Percentiles rank a stretch among this genome's conserved stretches.
phyloP scores from a whole-genome alignment of 805 yeast genomes.

The Torulaspora franciscae region DNA sequence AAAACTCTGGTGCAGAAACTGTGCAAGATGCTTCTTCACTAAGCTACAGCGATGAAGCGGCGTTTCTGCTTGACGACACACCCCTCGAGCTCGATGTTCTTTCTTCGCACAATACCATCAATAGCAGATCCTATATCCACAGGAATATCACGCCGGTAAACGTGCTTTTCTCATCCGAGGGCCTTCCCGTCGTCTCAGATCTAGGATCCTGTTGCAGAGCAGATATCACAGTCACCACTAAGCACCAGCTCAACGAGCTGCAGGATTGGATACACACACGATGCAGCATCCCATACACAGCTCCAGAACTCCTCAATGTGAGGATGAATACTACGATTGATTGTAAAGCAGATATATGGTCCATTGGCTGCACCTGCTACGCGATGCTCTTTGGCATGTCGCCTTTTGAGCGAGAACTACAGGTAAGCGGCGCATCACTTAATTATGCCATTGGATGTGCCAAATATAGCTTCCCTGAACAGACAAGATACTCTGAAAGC shows the following conservation, averaged over 20 bases:
- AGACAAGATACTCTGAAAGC: slow-evolving; percentile 45
- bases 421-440: slow-evolving; percentile 75
- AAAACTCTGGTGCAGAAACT: slow-evolving; percentile 9
- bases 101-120: slow-evolving; percentile 10
- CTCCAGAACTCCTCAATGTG: slow-evolving; percentile 85
- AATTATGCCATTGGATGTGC: slow-evolving; percentile 71
- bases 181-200: slow-evolving; percentile 75
- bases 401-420: slow-evolving; percentile 83
- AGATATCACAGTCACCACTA: slow-evolving; percentile 45
- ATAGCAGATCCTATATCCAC: slow-evolving; percentile 54
- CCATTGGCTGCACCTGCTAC: slow-evolving; percentile 79
- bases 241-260: slow-evolving; percentile 67
- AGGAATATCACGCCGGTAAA: slow-evolving; percentile 87
- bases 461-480: slow-evolving; percentile 42
- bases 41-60: slow-evolving; percentile 29
- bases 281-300: slow-evolving; percentile 80
- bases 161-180: slow-evolving; percentile 70
- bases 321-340: slow-evolving; percentile 58
- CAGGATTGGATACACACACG: slow-evolving; percentile 73
- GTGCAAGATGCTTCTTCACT: slow-evolving; percentile 18
- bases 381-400: slow-evolving; percentile 72
- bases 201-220: slow-evolving; percentile 76
- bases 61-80: slow-evolving; percentile 18
- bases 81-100: slow-evolving; percentile 18
- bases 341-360: slow-evolving; percentile 77